Evolutionary conservation across 2,329 filamentous ascomycete species (phyloP), one percentile per base, ranked within the genome.

Genomic region (Claviceps humidiphila): DNA sequence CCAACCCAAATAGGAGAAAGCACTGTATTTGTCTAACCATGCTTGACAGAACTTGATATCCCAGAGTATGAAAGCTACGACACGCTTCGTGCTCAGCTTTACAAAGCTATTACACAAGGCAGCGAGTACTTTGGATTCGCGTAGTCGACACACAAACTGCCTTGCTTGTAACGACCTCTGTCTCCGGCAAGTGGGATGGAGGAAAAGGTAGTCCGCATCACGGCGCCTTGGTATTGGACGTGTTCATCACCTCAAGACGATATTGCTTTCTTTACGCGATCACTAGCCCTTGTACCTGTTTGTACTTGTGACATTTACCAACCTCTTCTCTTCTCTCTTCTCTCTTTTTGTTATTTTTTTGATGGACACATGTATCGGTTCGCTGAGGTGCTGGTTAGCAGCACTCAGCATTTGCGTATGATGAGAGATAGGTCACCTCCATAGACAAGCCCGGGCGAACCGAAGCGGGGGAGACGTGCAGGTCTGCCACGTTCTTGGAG

Each of bases 1-100:
- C 69, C 76, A 39, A 22, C 63, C 77, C 49, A 37, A n/a, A 17
- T 60, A 17, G 8, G 8, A 24, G 3, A 20, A 49, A 58, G 24
- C 5, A 16, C 17, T 26, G 7, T 39, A 13, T 26, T 38, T 30
- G 17, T 26, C 53, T 53, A 45, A 55, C 48, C 14, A 39, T 17
- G 2, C 38, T 44, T n/a, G 51, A 55, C 67, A 95, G 89, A 98
- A 74, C 88, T 98, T 66, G 93, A 98, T 73, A 81, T 98, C 60
- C 93, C 93, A 43, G 93, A 98, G 72, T 98, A 98, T 66, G 93
- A 97, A 64, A 94, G 82, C 67, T 98, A 98, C 69, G 93, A 98
- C 63, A 77, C 80, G 60, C 80, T 98, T 56, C 84, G 93, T 57
- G 82, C 87, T 62, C 89, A 93, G 65, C 72, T 98, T 55, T 84